Evolutionary conservation across 192 early-diverging fungal species (phyloP).

Genomic region (Backusella morwellensis): DNA sequence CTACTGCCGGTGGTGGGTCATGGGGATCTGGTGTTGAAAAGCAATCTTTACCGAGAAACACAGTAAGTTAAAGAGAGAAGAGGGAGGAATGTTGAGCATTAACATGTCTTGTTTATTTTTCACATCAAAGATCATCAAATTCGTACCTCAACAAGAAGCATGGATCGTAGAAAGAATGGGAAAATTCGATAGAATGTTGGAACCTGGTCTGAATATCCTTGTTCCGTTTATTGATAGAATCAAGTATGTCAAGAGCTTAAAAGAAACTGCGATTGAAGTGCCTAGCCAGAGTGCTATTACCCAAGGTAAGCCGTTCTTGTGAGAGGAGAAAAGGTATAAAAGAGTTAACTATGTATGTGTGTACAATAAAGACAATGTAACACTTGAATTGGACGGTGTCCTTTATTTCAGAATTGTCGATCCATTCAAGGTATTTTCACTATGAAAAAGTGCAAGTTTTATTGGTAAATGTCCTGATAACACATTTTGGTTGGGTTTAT

Average conservation of each 20-base stretch:
- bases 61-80: conserved; percentile 23
- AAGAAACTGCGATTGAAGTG: conserved; percentile 94
- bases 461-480: neutral
- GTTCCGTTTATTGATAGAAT: conserved; percentile 88
- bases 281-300: conserved; percentile 89
- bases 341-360: neutral
- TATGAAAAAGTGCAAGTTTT: neutral
- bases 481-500: neutral
- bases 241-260: conserved; percentile 90
- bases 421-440: conserved; percentile 70
- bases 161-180: conserved; percentile 99
- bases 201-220: conserved; percentile 89
- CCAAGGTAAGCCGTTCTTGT: conserved; percentile 49
- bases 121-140: conserved; percentile 72
- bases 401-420: conserved; percentile 93
- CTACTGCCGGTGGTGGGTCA: conserved; percentile 12
- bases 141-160: conserved; percentile 97
- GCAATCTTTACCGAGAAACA: conserved; percentile 48
- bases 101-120: neutral
- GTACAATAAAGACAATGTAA: conserved; percentile 82
- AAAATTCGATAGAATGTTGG: conserved; percentile 75
- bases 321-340: neutral
- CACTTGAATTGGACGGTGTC: conserved; percentile 93
- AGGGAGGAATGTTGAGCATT: neutral
- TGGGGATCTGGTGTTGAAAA: conserved; percentile 34